phyloP scores from a whole-genome alignment of 2,329 filamentous ascomycete species.

The Microdochium trichocladiopsis region DNA sequence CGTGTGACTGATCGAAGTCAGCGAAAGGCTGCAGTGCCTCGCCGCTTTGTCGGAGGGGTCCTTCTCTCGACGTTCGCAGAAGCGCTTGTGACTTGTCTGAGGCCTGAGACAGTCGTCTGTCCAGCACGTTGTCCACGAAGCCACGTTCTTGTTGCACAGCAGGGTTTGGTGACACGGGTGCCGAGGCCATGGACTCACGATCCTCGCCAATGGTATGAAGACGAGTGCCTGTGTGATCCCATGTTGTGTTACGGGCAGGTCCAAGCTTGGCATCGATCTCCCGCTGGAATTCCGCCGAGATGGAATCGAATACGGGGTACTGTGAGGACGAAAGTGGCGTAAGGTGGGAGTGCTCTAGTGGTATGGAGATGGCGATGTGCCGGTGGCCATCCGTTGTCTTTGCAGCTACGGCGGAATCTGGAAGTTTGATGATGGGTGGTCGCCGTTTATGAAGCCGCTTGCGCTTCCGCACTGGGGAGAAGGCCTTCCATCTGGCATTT shows the following conservation, averaged over 20 bases:
- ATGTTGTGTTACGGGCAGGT: slow-evolving; percentile 5
- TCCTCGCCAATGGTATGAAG: slow-evolving; percentile 28
- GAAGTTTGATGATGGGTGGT: slow-evolving; percentile 30
- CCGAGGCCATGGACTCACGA: slow-evolving; percentile 19
- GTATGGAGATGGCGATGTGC: slow-evolving; percentile 56
- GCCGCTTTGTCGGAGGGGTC: neutral
- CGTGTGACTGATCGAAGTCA: neutral
- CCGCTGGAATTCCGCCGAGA: slow-evolving; percentile 8
- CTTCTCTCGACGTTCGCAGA: neutral
- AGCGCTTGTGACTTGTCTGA: neutral
- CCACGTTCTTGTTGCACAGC: neutral
- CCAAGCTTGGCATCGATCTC: slow-evolving; percentile 10
- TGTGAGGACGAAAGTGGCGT: slow-evolving; percentile 17
- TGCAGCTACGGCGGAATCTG: slow-evolving; percentile 48
- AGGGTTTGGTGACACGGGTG: slow-evolving; percentile 5
- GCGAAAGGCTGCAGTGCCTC: neutral
- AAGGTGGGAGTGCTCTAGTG: slow-evolving; percentile 39
- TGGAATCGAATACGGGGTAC: slow-evolving; percentile 10
- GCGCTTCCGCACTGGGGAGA: slow-evolving; percentile 31
- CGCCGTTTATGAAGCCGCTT: slow-evolving; percentile 21
- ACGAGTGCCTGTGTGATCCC: slow-evolving; percentile 16
- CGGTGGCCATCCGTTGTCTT: slow-evolving; percentile 45
- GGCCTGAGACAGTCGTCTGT: neutral
- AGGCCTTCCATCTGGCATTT: slow-evolving; percentile 31
- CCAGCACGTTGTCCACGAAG: neutral